Evolutionary conservation across 495 filamentous ascomycete species (phyloP).

Genomic region (Lasiosphaeria miniovina): DNA sequence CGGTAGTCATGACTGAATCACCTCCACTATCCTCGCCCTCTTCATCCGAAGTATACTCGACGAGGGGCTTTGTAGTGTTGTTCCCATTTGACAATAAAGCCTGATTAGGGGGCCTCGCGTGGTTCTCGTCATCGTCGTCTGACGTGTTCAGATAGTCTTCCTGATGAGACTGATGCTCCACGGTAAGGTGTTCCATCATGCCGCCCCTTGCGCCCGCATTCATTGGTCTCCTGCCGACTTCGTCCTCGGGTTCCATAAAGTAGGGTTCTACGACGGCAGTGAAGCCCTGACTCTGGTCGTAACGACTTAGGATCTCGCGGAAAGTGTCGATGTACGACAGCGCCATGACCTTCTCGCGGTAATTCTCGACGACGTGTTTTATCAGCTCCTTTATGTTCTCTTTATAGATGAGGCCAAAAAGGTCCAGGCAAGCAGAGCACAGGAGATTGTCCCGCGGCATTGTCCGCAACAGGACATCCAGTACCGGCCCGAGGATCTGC

Average conservation of each 20-base stretch:
- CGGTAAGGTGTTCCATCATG: slow-evolving; percentile 62
- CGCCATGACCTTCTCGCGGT: slow-evolving; percentile 72
- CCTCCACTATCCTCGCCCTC: slow-evolving; percentile 55
- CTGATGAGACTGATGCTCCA: slow-evolving; percentile 67
- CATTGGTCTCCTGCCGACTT: slow-evolving; percentile 50
- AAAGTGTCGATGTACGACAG: slow-evolving; percentile 91
- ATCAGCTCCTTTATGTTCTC: slow-evolving; percentile 82
- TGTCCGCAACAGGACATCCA: slow-evolving; percentile 82
- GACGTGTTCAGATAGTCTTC: slow-evolving; percentile 95
- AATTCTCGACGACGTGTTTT: slow-evolving; percentile 81
- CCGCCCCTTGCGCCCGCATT: slow-evolving; percentile 55
- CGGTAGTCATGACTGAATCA: slow-evolving; percentile 40
- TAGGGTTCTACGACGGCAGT: slow-evolving; percentile 54
- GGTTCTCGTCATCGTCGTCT: slow-evolving; percentile 74
- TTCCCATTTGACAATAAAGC: slow-evolving; percentile 39
- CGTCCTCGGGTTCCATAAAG: slow-evolving; percentile 48
- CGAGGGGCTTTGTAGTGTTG: slow-evolving; percentile 66
- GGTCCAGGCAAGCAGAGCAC: slow-evolving; percentile 91
- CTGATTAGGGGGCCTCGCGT: slow-evolving; percentile 28
- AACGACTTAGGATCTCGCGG: slow-evolving; percentile 66
- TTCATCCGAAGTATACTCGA: slow-evolving; percentile 90
- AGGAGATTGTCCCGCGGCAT: slow-evolving; percentile 96
- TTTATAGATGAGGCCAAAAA: slow-evolving; percentile 87
- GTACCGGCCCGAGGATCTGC: slow-evolving; percentile 79
- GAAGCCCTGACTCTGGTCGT: slow-evolving; percentile 78